Evolutionary conservation across 2,329 filamentous ascomycete species (phyloP).

Genomic region (Karstenula rhodostoma): DNA sequence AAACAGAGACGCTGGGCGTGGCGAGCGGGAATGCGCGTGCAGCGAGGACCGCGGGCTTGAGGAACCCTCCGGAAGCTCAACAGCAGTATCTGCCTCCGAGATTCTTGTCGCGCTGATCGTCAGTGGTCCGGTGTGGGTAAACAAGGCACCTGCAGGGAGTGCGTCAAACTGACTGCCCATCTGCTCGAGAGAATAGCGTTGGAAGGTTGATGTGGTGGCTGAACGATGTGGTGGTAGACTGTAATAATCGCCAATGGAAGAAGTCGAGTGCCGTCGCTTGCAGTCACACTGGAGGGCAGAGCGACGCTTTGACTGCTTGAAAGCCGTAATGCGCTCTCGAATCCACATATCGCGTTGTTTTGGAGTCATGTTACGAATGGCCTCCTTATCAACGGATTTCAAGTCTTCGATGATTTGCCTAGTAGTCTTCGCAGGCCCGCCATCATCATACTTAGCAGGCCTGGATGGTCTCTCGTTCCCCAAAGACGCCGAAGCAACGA

Average conservation of each 20-base stretch:
- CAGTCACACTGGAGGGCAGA: constrained; percentile 8
- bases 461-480: not conserved
- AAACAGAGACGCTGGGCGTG: constrained; percentile 8
- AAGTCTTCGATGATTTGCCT: constrained; percentile 17
- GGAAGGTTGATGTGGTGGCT: not conserved
- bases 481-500: not conserved
- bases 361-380: constrained; percentile 20
- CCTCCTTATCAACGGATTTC: constrained; percentile 18
- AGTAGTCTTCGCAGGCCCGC: not conserved
- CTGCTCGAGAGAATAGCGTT: constrained; percentile 10
- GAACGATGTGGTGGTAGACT: constrained; percentile 13
- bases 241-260: constrained; percentile 17
- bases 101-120: constrained; percentile 16
- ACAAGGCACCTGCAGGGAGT: constrained; percentile 6
- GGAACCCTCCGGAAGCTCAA: constrained; percentile 1
- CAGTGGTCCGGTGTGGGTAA: constrained; percentile 9
- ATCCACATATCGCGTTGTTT: constrained; percentile 26
- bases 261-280: constrained; percentile 3
- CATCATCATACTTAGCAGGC: constrained; percentile 5
- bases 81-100: constrained; percentile 16
- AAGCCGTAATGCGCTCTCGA: constrained; percentile 28
- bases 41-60: constrained; percentile 10
- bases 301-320: constrained; percentile 17
- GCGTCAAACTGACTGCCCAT: constrained; percentile 16
- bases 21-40: constrained; percentile 9